These are phyloP conservation scores for Huntiella abstrusa DNA, from an alignment of 2,329 filamentous ascomycete genomes.

Conservation along the genomic window DNA sequence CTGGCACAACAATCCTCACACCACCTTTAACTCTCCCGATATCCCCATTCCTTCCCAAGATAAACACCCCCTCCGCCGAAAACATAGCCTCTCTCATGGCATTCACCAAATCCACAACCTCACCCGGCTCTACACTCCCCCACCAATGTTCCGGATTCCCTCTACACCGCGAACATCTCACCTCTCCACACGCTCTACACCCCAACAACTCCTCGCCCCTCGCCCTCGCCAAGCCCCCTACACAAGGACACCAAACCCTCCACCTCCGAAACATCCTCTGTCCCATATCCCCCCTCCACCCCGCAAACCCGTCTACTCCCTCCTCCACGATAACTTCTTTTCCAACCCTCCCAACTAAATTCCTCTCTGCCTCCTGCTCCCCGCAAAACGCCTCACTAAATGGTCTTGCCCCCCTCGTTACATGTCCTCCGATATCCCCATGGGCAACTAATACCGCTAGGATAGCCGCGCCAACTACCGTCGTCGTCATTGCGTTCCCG, in stretches of 20 bases:
- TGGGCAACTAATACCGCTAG: slow-evolving; percentile 35
- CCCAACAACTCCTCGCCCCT: slow-evolving; percentile 13
- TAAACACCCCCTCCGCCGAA: too few relatives aligned
- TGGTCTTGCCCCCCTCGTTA: background rate
- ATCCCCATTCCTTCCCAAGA: too few relatives aligned
- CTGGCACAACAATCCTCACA: too few relatives aligned
- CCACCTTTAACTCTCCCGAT: too few relatives aligned
- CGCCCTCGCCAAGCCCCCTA: slow-evolving; percentile 17
- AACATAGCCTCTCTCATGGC: background rate
- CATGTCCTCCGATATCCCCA: background rate
- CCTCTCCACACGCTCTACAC: slow-evolving; percentile 19
- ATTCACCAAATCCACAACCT: slow-evolving; percentile 1
- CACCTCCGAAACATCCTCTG: background rate
- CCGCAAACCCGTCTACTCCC: background rate
- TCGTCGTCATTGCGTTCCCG: slow-evolving; percentile 64
- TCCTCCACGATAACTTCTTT: background rate
- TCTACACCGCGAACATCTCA: slow-evolving; percentile 21
- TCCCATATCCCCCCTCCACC: background rate
- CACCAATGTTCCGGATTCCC: slow-evolving; percentile 21
- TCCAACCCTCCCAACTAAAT: background rate
- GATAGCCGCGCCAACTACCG: slow-evolving; percentile 47
- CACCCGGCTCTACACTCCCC: background rate
- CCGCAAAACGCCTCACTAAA: background rate
- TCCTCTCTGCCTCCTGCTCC: background rate
- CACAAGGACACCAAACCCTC: slow-evolving; percentile 18